These are phyloP conservation scores for Penicillium silybi DNA, from an alignment of 495 filamentous ascomycete genomes.

Conservation along the genomic window DNA sequence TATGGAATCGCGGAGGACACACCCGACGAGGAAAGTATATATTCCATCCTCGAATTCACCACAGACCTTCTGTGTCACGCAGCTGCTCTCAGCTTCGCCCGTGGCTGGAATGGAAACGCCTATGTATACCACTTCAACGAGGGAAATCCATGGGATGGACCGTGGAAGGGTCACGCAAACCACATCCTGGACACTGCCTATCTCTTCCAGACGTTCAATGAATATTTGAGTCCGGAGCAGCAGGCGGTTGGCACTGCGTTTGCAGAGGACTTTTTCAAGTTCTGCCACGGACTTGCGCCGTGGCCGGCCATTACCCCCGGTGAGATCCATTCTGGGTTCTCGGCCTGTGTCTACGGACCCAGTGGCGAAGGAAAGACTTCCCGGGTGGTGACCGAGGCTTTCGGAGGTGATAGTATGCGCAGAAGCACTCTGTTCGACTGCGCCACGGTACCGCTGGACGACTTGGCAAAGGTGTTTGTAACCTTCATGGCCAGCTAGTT, in stretches of 20 bases:
- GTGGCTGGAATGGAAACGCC: constrained; percentile 34
- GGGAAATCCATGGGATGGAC: constrained; percentile 46
- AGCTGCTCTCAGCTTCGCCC: constrained; percentile 30
- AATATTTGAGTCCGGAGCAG: constrained; percentile 31
- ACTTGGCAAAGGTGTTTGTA: constrained; percentile 19
- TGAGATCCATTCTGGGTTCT: constrained; percentile 15
- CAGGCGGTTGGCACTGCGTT: constrained; percentile 26
- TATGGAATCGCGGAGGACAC: constrained; percentile 27
- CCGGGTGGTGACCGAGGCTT: constrained; percentile 9
- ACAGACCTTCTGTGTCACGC: constrained; percentile 40
- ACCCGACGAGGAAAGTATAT: constrained; percentile 30
- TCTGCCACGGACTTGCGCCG: constrained; percentile 35
- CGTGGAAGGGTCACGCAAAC: constrained; percentile 34
- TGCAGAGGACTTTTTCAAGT: constrained; percentile 42
- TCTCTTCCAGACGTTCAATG: constrained; percentile 44
- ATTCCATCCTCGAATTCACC: constrained; percentile 31
- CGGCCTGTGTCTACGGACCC: constrained; percentile 26
- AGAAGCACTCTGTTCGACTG: constrained; percentile 22
- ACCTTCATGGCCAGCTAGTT: constrained; percentile 8
- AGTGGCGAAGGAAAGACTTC: constrained; percentile 8
- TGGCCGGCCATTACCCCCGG: constrained; percentile 29
- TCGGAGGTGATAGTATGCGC: constrained; percentile 21
- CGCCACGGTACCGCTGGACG: constrained; percentile 20
- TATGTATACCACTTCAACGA: constrained; percentile 50
- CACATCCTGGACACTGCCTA: constrained; percentile 48